These are phyloP conservation scores for Pistacia integerrima DNA, from an alignment of 345 rosid species.

Conservation along the genomic window DNA sequence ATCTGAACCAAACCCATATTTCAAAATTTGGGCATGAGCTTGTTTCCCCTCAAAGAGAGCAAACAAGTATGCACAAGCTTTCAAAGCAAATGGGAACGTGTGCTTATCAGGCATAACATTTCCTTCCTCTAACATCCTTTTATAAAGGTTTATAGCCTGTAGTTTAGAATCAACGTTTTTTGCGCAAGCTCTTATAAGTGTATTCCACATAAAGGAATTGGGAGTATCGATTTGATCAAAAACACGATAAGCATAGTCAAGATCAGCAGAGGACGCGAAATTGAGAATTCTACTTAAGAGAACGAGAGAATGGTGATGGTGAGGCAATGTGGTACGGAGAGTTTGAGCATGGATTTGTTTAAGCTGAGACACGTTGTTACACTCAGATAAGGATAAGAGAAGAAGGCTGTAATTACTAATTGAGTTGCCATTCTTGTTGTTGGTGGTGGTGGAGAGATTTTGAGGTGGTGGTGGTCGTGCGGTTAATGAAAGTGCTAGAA, in stretches of 20 bases:
- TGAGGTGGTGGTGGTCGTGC: slow-evolving; percentile 30
- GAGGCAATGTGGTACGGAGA: slow-evolving; percentile 51
- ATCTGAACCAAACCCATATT: slow-evolving; percentile 63
- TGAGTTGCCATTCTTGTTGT: slow-evolving; percentile 16
- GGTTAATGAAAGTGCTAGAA: slow-evolving; percentile 31
- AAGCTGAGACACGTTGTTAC: slow-evolving; percentile 57
- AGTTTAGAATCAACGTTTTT: slow-evolving; percentile 48
- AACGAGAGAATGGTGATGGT: slow-evolving; percentile 44
- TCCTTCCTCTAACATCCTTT: slow-evolving; percentile 56
- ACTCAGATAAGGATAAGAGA: slow-evolving; percentile 39
- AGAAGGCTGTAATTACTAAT: slow-evolving; percentile 40
- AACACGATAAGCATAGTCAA: slow-evolving; percentile 52
- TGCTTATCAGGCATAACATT: slow-evolving; percentile 61
- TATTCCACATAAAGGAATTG: slow-evolving; percentile 86
- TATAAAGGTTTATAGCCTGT: slow-evolving; percentile 50
- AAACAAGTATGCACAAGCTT: slow-evolving; percentile 72
- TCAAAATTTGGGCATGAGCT: slow-evolving; percentile 62
- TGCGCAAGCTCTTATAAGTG: slow-evolving; percentile 74
- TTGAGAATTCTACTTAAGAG: slow-evolving; percentile 65
- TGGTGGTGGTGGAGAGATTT: slow-evolving; percentile 24
- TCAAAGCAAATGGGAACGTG: slow-evolving; percentile 81
- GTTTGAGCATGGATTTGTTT: slow-evolving; percentile 78
- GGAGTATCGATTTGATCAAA: slow-evolving; percentile 49
- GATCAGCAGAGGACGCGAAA: slow-evolving; percentile 47
- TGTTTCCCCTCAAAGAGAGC: slow-evolving; percentile 68